phyloP scores from a whole-genome alignment of 495 filamentous ascomycete species.

The Margaritispora aquatica region DNA sequence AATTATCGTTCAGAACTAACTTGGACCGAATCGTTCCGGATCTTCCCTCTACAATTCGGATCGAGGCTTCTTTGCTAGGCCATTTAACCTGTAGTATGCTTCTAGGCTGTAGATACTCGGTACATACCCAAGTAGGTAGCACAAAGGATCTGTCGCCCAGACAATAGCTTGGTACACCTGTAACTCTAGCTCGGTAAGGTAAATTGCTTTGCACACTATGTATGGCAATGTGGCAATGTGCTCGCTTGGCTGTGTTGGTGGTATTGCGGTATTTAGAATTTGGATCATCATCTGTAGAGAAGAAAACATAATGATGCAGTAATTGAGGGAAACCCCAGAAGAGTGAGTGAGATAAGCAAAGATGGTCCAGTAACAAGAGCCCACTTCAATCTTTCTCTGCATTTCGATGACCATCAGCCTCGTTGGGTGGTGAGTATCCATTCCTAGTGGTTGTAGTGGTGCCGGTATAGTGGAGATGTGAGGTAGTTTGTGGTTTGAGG shows the following conservation, averaged over 20 bases:
- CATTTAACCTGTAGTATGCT: not conserved
- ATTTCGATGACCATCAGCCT: too few relatives aligned
- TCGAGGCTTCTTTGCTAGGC: not conserved
- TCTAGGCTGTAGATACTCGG: not conserved
- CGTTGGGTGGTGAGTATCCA: not conserved
- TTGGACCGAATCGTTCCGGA: slow-evolving; percentile 15
- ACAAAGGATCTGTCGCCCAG: not conserved
- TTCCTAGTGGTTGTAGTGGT: not conserved
- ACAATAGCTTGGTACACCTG: not conserved
- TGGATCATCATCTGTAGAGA: not conserved
- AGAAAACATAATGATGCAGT: not conserved
- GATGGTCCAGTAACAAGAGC: not conserved
- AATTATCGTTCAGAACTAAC: slow-evolving; percentile 12
- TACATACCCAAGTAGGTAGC: not conserved
- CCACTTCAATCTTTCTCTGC: too few relatives aligned
- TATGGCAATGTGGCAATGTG: not conserved
- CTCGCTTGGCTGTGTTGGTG: too few relatives aligned
- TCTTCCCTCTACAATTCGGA: not conserved
- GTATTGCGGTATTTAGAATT: not conserved
- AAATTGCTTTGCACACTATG: not conserved
- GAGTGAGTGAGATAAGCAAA: not conserved
- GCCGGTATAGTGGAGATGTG: too few relatives aligned
- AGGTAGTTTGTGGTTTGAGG: too few relatives aligned
- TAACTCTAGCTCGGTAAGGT: not conserved
- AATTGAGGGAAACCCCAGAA: not conserved